Evolutionary conservation across 176 grass and related monocot species (phyloP).

Genomic region (Triticum urartu): DNA sequence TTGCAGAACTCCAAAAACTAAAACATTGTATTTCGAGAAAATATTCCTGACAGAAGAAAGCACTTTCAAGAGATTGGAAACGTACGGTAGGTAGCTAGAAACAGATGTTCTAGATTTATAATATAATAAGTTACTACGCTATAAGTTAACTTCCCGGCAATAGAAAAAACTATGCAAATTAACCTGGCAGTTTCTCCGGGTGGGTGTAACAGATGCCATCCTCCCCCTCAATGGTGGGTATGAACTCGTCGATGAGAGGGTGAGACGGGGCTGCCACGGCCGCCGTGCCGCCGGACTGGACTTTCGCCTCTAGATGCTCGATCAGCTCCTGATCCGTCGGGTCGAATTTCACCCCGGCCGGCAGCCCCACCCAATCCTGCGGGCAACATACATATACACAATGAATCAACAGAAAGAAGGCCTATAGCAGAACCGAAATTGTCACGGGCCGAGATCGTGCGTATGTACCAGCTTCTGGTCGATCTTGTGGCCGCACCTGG

Average conservation of each 20-base stretch:
- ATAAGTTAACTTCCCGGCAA: background rate
- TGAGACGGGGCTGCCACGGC: conserved; percentile 31
- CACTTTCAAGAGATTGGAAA: conserved; percentile 18
- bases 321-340: conserved; percentile 96
- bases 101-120: background rate
- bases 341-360: conserved; percentile 87
- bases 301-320: conserved; percentile 82
- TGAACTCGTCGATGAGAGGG: conserved; percentile 93
- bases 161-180: background rate
- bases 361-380: conserved; percentile 74
- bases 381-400: background rate
- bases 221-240: conserved; percentile 90
- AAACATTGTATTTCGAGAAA: background rate
- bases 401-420: background rate
- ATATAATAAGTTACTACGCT: background rate
- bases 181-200: conserved; percentile 92
- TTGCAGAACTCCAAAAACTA: background rate
- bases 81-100: background rate
- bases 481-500: conserved; percentile 71
- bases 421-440: conserved; percentile 9
- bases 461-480: conserved; percentile 44
- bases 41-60: background rate
- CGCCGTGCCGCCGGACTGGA: conserved; percentile 30
- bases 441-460: background rate
- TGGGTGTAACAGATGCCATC: conserved; percentile 97